Evolutionary conservation across 1,284 basidiomycete species (phyloP), one percentile per base, ranked within the genome.

Genomic region (Pisolithus thermaeus): DNA sequence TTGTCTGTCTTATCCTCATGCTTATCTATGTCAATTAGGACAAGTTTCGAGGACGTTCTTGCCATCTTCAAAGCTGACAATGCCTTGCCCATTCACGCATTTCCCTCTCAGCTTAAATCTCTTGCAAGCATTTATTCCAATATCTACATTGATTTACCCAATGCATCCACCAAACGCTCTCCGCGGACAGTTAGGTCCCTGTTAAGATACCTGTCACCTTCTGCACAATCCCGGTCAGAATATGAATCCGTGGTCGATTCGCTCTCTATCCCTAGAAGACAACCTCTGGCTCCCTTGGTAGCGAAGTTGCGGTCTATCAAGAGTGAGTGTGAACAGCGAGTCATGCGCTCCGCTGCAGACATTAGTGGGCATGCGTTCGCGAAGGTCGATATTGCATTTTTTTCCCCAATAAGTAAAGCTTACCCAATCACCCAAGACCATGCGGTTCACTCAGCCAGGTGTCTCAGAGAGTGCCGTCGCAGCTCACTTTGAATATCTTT

Each of bases 401-500:
- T 20, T 14, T 45, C 38, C n/a, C 30, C 7, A 32, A 16, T 37
- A 23, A 44, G 14, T 46, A 52, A 12, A 61, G 23, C 11, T 27
- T 4, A 4, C 9, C 9, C 20, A 16, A 28, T 52, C 14, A n/a
- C 28, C 44, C 28, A 47, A 89, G 85, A 88, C 85, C 12, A 97
- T 97, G 93, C 77, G 84, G 8, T 90, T 92, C 59, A 80, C 90
- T 1, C 67, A 76, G 45, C 78, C 84, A 4, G 88, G 86, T 2
- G 67, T 83, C 52, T 81, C 84, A 2, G 94, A 97, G 66, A 76
- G 81, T 40, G 75, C 79, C 25, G 70, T 96, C 4, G 90, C 85
- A 0, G 88, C 92, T 8, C 87, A 92, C 63, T 97, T 97, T 62
- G 89, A 95, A 68, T 96, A 95, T 62, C 58, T 87, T 0, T 94